These are phyloP conservation scores for Wallacemonas rigidus DNA, from an alignment of 208 protist species.

Conservation along the genomic window DNA sequence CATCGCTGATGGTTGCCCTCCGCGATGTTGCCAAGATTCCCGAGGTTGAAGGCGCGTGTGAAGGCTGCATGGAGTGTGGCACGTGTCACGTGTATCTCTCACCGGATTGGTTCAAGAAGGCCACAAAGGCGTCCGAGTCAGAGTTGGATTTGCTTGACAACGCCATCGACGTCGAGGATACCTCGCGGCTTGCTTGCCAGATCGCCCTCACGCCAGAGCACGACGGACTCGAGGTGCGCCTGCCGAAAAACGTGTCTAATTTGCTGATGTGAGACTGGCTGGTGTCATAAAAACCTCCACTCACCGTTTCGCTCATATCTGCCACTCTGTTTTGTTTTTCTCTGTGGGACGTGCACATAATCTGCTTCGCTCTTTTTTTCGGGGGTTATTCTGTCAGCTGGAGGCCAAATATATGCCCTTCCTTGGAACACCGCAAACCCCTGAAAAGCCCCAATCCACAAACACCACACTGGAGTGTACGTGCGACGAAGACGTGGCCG, in stretches of 20 bases:
- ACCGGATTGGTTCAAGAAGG: constrained; percentile 71
- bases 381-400: too few relatives aligned
- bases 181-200: constrained; percentile 81
- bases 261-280: constrained; percentile 24
- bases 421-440: too few relatives aligned
- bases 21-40: constrained; percentile 86
- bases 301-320: too few relatives aligned
- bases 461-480: too few relatives aligned
- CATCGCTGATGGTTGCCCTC: constrained; percentile 87
- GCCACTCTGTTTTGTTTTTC: too few relatives aligned
- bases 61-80: constrained; percentile 92
- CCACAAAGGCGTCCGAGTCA: constrained; percentile 74
- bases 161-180: constrained; percentile 55
- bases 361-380: too few relatives aligned
- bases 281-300: too few relatives aligned
- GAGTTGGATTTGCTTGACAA: constrained; percentile 86
- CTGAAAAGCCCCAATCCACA: too few relatives aligned
- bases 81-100: constrained; percentile 95
- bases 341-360: too few relatives aligned
- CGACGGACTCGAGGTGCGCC: constrained; percentile 53
- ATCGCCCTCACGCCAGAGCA: constrained; percentile 56
- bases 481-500: too few relatives aligned
- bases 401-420: too few relatives aligned
- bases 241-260: constrained; percentile 63
- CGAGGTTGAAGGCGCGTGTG: constrained; percentile 94